Evolutionary conservation across 1,284 basidiomycete species (phyloP), one percentile per base, ranked within the genome.

Genomic region (Sphagnurus paluster): DNA sequence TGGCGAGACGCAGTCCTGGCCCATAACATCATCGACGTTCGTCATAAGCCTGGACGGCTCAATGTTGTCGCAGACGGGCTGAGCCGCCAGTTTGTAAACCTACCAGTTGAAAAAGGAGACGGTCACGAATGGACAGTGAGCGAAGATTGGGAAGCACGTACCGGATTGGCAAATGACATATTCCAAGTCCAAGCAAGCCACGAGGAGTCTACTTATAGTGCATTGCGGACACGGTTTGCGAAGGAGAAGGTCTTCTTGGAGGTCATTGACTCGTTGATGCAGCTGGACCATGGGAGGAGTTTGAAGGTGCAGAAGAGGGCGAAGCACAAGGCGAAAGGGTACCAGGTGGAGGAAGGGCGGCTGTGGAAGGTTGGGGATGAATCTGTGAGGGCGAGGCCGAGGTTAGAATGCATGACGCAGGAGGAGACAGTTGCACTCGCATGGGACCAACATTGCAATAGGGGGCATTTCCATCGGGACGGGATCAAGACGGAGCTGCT

Each of bases 81-180:
- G 2, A 65, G 64, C 39, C 42, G 57, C 3, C 32, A 54, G 34
- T 55, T 44, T 13, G 54, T 53, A n/a, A 50, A 44, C 13, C 17
- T 16, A 23, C 39, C 44, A 9, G 48, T 48, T n/a, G 39, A 17
- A 9, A 9, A 39, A 14, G 63, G 57, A 0, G 61, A 73, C 34
- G 64, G 68, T 1, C 54, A 59, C 36, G 58, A 62, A 26, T 69
- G 65, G 63, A 58, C 58, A 1, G 62, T 67, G 1, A 43, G 46
- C 6, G 49, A 54, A 26, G 65, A 67, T 42, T 67, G 66, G 62
- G 64, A 68, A 39, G 35, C 34, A 1, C 9, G 21, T 11, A 41
- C 45, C 9, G 68, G 68, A 0, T 23, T 71, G 0, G 48, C 54
- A 7, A 53, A 69, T 14, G 62, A 70, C 42, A 11, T 69, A 1